A percentile compares a stretch with the other conserved stretches of the same genome.
Conservation (phyloP, 441 rosid species). For the Sinapis alba region DNA sequence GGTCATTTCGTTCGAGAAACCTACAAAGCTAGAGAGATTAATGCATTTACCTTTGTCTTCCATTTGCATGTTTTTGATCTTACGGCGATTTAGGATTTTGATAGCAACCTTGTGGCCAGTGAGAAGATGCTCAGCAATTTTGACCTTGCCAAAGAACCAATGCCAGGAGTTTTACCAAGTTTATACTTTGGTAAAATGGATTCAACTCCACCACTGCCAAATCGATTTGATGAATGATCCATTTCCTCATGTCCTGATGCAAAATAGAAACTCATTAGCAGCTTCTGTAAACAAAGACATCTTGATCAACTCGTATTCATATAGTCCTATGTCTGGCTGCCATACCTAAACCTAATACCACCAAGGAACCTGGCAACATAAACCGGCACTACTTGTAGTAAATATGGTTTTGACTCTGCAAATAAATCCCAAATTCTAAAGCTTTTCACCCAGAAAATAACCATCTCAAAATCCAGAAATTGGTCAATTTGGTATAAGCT, state of each 20-base stretch:
- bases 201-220: conserved; percentile 52
- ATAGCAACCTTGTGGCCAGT: conserved; percentile 97
- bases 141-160: conserved; percentile 98
- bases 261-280: conserved; percentile 2
- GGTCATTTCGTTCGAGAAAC: too few relatives aligned
- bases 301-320: too few relatives aligned
- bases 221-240: conserved; percentile 71
- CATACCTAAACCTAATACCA: too few relatives aligned
- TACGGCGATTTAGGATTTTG: conserved; percentile 94
- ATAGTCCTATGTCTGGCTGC: too few relatives aligned
- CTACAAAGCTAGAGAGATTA: not conserved
- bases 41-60: conserved; percentile 91
- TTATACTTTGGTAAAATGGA: conserved; percentile 70
- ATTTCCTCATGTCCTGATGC: conserved; percentile 46
- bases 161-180: conserved; percentile 94
- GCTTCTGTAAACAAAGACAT: too few relatives aligned
- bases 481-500: not conserved
- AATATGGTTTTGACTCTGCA: too few relatives aligned
- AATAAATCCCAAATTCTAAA: too few relatives aligned
- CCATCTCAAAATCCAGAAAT: not conserved
- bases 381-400: too few relatives aligned
- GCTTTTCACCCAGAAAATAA: too few relatives aligned
- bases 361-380: too few relatives aligned
- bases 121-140: conserved; percentile 87
- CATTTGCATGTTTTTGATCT: conserved; percentile 91